Evolutionary conservation across 2,329 filamentous ascomycete species (phyloP), one percentile per base, ranked within the genome.

Genomic region (Madurella mycetomatis): DNA sequence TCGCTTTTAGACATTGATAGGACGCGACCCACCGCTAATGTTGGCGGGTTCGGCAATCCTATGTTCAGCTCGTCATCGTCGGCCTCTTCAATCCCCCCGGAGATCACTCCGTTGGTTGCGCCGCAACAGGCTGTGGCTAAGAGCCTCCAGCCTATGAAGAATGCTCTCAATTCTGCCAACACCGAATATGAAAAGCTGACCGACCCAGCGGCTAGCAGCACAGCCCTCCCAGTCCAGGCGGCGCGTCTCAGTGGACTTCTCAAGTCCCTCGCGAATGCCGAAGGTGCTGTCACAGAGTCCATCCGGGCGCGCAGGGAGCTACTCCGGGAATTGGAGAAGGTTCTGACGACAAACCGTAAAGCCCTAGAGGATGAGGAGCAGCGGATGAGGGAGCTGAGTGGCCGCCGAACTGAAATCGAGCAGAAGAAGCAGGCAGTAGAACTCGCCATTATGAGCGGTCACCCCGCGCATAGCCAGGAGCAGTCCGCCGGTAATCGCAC

Each of bases 181-280:
- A 77, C 85, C 60, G 92, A 97, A 62, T 96, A 90, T 66, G 83
- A 87, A 48, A 95, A 92, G 69, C 79, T 95, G 66, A 88, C 85
- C 51, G 88, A 91, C 62, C 82, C 90, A 0, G 76, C 78, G 30
- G 81, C 80, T 0, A 76, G 82, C 1, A 76, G 86, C 1, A 90
- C 92, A 0, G 87, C 90, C 0, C 86, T 92, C 0, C 92, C 94
- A 1, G 92, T 99, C 17, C 90, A 95, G 66, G 94, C 94, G 1
- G 92, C 92, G 13, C 87, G 90, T 30, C 81, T 99, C 9, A 92
- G 89, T 60, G 88, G 90, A 2, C 78, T 99, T n/a, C 80, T 97
- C 51, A 96, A 94, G 74, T 88, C 85, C 7, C 80, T 99, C 16
- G 90, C 90, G 17, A 89, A 83, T 60, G 94, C 94, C 3, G 92